Base-by-base conservation (phyloP, 2,329 filamentous ascomycete genomes). In the Davidsoniella virescens region DNA sequence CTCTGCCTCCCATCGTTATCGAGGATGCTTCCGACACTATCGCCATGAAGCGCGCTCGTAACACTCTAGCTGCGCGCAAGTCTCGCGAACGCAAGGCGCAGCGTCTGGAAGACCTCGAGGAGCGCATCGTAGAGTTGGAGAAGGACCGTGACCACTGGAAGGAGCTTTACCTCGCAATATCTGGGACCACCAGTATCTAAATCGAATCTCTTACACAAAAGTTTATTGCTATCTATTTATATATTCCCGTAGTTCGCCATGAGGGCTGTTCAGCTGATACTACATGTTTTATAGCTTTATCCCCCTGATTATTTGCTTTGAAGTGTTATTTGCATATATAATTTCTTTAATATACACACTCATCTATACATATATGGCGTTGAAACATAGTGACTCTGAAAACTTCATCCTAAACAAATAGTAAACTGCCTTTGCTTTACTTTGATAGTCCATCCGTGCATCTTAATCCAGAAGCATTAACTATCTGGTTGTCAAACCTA, bases 31-130 rank as follows among this genome's bases (percentile, higher is more conserved):
- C 59, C 40, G 88, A 95, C 60, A 76, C 75, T 8, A 64, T 83
- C n/a, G 87, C 86, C 17, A 76, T 88, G 72, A 95, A 95, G 79
- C 84, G 90, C 63, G 88, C 87, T 47, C 83, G 87, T 57, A 96
- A 95, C 65, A 94, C 87, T 7, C 76, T 93, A 63, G 90, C 90
- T 16, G 90, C 90, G 59, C 87, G 90, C 57, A 94, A 94, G 69
- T 94, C 87, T 53, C 82, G 90, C 48, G 82, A 87, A 60, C 82
- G 87, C 57, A 94, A 94, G 70, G 79, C 85, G 52, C 73, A 82
- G 62, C 76, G 81, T 57, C 72, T 90, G 54, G 80, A 84, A 51
- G 76, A 80, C 52, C 71, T 94, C 43, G 84, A 93, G 68, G 73
- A 74, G 38, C 72, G 76, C 59, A 87, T 94, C 59, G 72, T 70